Percentiles rank a stretch among this genome's conserved stretches.
Evolutionary conservation across 2,329 filamentous ascomycete species (phyloP).

Genomic region (Pestalotiopsis sp.): DNA sequence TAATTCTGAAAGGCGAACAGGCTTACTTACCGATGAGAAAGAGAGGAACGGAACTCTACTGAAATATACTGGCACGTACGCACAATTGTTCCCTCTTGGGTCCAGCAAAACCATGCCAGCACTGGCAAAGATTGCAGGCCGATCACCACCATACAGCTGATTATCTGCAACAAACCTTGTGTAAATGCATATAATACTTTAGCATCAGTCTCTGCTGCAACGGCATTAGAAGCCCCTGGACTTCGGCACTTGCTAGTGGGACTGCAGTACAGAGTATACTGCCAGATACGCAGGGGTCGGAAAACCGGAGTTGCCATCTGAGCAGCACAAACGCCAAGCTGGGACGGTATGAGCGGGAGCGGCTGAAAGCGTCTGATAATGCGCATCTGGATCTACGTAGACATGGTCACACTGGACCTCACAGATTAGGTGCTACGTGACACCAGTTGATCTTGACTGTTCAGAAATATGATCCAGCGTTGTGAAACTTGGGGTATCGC

Average conservation of each 20-base stretch:
- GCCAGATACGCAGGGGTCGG: too few relatives aligned
- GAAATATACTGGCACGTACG: not conserved
- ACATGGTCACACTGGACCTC: too few relatives aligned
- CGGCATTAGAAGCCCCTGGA: not conserved
- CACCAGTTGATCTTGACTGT: too few relatives aligned
- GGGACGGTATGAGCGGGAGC: too few relatives aligned
- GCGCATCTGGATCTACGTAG: too few relatives aligned
- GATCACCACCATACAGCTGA: not conserved
- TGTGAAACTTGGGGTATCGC: not conserved
- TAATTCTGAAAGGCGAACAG: not conserved
- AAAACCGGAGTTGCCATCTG: too few relatives aligned
- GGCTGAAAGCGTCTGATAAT: too few relatives aligned
- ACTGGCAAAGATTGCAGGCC: not conserved
- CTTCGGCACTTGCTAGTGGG: not conserved
- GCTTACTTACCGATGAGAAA: not conserved
- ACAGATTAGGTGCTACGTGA: too few relatives aligned
- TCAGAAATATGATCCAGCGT: not conserved
- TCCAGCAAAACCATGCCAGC: not conserved
- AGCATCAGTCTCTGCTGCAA: not conserved
- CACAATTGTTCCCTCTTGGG: not conserved
- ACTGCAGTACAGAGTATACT: not conserved
- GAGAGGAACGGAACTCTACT: not conserved
- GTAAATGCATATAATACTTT: not conserved
- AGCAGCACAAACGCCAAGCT: too few relatives aligned
- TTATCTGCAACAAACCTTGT: not conserved